These are phyloP conservation scores for Tolypocladium tundrense DNA, from an alignment of 2,329 filamentous ascomycete species.

Conservation along the genomic window DNA sequence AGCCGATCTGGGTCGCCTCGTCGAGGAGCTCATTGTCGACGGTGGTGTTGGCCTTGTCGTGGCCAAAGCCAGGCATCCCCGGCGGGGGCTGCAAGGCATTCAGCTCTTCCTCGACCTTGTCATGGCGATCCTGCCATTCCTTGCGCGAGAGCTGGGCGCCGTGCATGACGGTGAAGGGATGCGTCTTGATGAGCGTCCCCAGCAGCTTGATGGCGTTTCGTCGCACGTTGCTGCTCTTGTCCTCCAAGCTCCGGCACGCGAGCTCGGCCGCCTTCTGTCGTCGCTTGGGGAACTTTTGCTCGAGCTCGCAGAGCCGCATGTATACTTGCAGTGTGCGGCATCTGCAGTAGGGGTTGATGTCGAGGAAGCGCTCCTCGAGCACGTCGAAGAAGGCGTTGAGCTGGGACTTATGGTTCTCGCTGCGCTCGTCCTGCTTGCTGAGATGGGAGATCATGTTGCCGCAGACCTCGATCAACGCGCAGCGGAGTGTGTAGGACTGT, in stretches of 20 bases:
- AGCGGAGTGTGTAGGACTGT: slow-evolving; percentile 83
- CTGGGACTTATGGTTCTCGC: slow-evolving; percentile 88
- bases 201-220: slow-evolving; percentile 92
- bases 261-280: slow-evolving; percentile 80
- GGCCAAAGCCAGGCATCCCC: slow-evolving; percentile 50
- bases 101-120: slow-evolving; percentile 74
- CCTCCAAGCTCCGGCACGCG: slow-evolving; percentile 80
- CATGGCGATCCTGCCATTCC: slow-evolving; percentile 75
- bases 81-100: slow-evolving; percentile 73
- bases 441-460: slow-evolving; percentile 89
- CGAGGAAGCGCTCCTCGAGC: slow-evolving; percentile 87
- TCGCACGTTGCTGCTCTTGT: slow-evolving; percentile 96
- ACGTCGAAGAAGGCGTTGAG: slow-evolving; percentile 97
- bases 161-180: slow-evolving; percentile 88
- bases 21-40: slow-evolving; percentile 74
- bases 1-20: slow-evolving; percentile 74
- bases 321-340: slow-evolving; percentile 90
- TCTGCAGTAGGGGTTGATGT: slow-evolving; percentile 93
- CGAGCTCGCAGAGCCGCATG: slow-evolving; percentile 82
- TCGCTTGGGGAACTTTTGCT: slow-evolving; percentile 89
- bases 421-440: slow-evolving; percentile 81
- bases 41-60: slow-evolving; percentile 54
- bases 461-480: slow-evolving; percentile 90
- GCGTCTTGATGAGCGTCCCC: slow-evolving; percentile 78
- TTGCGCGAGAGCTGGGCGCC: slow-evolving; percentile 75